These are phyloP conservation scores for Bisporella sp. DNA, from an alignment of 2,329 filamentous ascomycete genomes.

Conservation along the genomic window DNA sequence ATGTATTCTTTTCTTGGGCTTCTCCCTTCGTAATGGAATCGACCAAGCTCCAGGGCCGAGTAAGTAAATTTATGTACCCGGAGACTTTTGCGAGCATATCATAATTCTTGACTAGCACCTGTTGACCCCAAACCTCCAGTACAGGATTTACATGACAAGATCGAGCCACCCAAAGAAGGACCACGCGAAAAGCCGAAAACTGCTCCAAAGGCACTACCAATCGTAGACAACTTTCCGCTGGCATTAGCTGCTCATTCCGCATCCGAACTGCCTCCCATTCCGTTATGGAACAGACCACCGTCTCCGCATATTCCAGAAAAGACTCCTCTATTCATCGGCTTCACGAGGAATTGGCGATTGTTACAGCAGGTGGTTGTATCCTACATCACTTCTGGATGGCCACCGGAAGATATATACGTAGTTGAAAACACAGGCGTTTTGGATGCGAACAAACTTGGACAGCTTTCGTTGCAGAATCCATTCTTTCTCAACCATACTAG, in stretches of 20 bases:
- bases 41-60: no score
- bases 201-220: background rate
- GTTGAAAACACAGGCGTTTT: slow-evolving; percentile 53
- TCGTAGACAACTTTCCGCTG: slow-evolving; percentile 20
- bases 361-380: slow-evolving; percentile 46
- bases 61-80: no score
- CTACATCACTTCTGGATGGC: slow-evolving; percentile 53
- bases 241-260: slow-evolving; percentile 14
- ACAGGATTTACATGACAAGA: no score
- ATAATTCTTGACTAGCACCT: no score
- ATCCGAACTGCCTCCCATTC: slow-evolving; percentile 33
- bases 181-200: background rate
- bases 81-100: no score
- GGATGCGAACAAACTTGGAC: slow-evolving; percentile 39
- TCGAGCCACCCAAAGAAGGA: background rate
- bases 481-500: slow-evolving; percentile 46
- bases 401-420: slow-evolving; percentile 45
- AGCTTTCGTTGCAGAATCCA: slow-evolving; percentile 44
- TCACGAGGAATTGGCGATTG: slow-evolving; percentile 47
- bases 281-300: slow-evolving; percentile 37
- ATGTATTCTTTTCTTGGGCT: no score
- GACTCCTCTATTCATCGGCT: slow-evolving; percentile 49
- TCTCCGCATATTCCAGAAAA: slow-evolving; percentile 31
- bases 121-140: no score
- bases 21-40: no score